Evolutionary conservation across 2,329 filamentous ascomycete species (phyloP), one percentile per base, ranked within the genome.

Genomic region (Nigrograna mackinnonii): DNA sequence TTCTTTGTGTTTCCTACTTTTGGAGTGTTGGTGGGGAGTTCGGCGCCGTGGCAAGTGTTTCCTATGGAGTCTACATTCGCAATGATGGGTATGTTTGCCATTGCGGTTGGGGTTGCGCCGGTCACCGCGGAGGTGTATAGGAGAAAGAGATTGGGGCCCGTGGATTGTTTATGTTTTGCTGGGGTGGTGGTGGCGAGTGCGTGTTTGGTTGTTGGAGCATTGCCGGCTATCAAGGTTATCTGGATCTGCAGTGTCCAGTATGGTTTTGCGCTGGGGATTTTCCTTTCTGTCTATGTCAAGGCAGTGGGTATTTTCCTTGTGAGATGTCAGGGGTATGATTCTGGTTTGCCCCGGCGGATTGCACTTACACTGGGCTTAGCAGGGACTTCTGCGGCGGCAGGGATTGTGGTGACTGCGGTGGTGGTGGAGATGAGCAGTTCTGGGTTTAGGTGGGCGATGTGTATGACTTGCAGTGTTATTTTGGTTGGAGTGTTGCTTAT

Each of bases 1-100:
- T 17, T 51, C 26, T 54, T 51, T 43, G 39, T 46, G 30, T 48
- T 21, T 22, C 55, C 50, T 9, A 44, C 41, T 6, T 52, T 36
- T 35, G 32, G 46, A 21, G 12, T 50, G 13, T 45, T 47, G 28
- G 36, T 53, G 13, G 26, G 47, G 18, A 38, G 38, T 30, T 49
- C 18, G 16, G 19, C 37, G 3, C 44, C 39, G 1, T 34, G 41
- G 4, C 37, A 28, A 33, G 31, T 35, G 4, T 41, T n/a, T 5
- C 50, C 57, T 0, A 47, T 4, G 16, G 13, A 7, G 38, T 36
- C 2, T 6, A 35, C 3, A 26, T n/a, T 34, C 0, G 32, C 48
- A 3, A 30, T 58, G 9, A 21, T 44, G 0, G 16, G 16, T 37
- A 39, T 46, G 2, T 37, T 46, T 31, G 24, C 22, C 6, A 11